Evolutionary conservation across 805 yeast genomes (phyloP), one percentile per base, ranked within the genome.

Genomic region (Grigorovia humatica): DNA sequence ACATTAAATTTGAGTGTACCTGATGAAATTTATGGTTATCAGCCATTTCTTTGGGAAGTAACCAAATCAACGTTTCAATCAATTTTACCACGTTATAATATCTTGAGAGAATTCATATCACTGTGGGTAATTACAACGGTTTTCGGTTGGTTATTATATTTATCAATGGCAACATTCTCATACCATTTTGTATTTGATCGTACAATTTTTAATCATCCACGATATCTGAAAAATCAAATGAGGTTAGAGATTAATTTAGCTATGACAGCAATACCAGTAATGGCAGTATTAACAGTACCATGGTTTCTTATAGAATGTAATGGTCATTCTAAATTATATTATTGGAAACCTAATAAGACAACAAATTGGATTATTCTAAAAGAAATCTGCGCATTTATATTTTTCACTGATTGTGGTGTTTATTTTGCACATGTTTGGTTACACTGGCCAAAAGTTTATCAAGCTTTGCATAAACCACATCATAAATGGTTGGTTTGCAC

Each of bases 401-500:
- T 93, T 75, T 93, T 93, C 69, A 93, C 99, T 1, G 99, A 93
- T 71, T 84, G 88, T 67, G 85, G 91, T 52, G 89, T 93, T 63
- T 93, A 93, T 68, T 75, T 85, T 64, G 84, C 89, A 60, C 99
- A 93, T 73, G 82, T 98, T 66, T 79, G 87, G 79, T 77, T 93
- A 63, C 99, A 93, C 69, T 88, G 93, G 88, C 97, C 96, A 20
- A 59, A 75, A 17, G 83, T 93, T 43, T 93, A 93, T 79, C 90
- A 85, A 74, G 68, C 63, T 27, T 73, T 93, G 55, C 99, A 93
- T 74, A 93, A 93, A 73, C 97, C 97, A 12, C 99, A 93, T 70
- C 99, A 93, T 78, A 93, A 93, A 73, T 93, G 99, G 99, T 81
- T 93, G 59, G 96, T 93, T 43, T 91, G 98, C 55, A 91, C 99